phyloP scores from a whole-genome alignment of 495 filamentous ascomycete species.

The Lophiotrema nucula region DNA sequence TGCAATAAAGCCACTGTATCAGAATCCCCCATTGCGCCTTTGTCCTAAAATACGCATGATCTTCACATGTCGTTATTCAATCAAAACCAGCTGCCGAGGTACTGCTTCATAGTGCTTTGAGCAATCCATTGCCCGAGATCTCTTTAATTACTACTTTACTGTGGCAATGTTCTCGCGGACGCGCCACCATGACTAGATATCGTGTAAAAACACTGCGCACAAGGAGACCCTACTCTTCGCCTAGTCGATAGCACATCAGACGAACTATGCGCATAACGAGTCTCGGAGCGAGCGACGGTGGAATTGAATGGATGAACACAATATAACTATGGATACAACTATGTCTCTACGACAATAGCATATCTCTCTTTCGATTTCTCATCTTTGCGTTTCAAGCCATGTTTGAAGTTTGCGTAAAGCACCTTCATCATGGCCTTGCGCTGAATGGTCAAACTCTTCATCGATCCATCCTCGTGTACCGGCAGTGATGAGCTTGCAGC shows the following conservation, averaged over 20 bases:
- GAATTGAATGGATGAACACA: slow-evolving; percentile 11
- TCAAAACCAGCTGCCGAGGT: too few relatives aligned
- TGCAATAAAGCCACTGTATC: too few relatives aligned
- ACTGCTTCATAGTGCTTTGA: too few relatives aligned
- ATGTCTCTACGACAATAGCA: neutral
- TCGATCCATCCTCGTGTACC: slow-evolving; percentile 31
- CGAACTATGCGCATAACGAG: neutral
- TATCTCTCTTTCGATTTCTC: slow-evolving; percentile 4
- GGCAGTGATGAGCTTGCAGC: slow-evolving; percentile 18
- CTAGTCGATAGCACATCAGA: neutral
- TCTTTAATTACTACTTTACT: too few relatives aligned
- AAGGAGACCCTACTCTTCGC: too few relatives aligned
- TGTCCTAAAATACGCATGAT: too few relatives aligned
- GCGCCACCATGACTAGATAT: too few relatives aligned
- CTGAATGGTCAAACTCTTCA: slow-evolving; percentile 22
- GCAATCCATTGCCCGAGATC: too few relatives aligned
- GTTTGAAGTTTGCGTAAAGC: slow-evolving; percentile 20
- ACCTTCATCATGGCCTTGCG: slow-evolving; percentile 22
- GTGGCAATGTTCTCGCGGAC: too few relatives aligned
- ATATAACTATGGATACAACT: slow-evolving; percentile 3
- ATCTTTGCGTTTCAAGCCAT: slow-evolving; percentile 19
- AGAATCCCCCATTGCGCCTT: too few relatives aligned
- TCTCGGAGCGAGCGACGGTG: neutral
- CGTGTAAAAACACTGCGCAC: too few relatives aligned
- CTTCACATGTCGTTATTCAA: too few relatives aligned